Evolutionary conservation across 306 rosid genomes (phyloP), one percentile per base, ranked within the genome.

Genomic region (Pyrus betulifolia): DNA sequence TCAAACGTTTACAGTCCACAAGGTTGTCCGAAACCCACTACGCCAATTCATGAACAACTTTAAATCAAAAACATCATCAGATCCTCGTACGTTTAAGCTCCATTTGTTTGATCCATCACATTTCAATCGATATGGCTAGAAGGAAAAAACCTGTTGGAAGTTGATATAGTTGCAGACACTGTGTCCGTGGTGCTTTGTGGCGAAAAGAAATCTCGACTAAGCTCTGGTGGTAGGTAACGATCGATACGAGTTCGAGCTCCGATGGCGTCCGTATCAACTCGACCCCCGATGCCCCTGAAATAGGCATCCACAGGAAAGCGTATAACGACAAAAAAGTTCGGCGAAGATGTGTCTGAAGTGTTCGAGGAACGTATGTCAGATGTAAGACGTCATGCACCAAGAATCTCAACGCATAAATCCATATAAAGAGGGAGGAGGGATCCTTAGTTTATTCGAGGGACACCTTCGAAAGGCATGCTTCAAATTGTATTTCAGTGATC

Each of bases 171-270:
- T 75, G 86, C 95, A 17, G 97, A 91, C 69, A 90, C 92, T 14
- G 90, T 14, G 95, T 78, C 97, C 97, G 27, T 94, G 96, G 95
- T 94, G 97, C 82, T 89, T 85, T 72, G 84, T 95, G 75, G 98
- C 91, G 67, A 92, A 92, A 79, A 86, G 54, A 58, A 84, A 89
- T 83, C 91, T 95, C 10, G 98, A 95, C 83, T 83, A 81, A 77
- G 98, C 97, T 82, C 84, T 88, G 11, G 87, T 84, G 63, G 78
- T 84, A 33, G 84, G 91, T 60, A 82, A 84, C 75, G 92, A 88
- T 79, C 79, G 88, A 73, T 92, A 83, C 78, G 82, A 84, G 80
- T 92, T 92, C 70, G 85, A 90, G 96, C 82, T 92, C 76, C 82
- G 72, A 65, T 95, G 96, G 95, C 97, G 89, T 78, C 97, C 96